These are phyloP conservation scores for Globisporangium perplexum DNA, from an alignment of 352 stramenopile species.

Conservation along the genomic window DNA sequence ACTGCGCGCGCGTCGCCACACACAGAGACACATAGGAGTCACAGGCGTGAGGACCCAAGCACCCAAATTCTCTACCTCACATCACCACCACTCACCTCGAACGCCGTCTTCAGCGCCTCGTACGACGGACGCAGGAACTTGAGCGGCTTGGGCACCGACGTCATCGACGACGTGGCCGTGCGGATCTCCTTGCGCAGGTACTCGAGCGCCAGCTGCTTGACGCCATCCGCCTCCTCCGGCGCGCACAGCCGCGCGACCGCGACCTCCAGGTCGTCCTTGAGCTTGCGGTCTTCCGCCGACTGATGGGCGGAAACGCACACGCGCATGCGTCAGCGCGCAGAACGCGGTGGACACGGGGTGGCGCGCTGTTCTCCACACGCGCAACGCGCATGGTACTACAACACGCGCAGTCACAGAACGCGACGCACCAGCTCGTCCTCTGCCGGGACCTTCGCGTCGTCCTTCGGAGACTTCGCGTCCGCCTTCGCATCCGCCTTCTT, in stretches of 20 bases:
- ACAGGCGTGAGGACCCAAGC: neutral
- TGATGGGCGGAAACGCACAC: constrained; percentile 11
- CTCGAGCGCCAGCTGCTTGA: constrained; percentile 91
- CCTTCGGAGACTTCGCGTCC: constrained; percentile 16
- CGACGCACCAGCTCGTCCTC: constrained; percentile 68
- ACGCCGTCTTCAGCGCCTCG: constrained; percentile 86
- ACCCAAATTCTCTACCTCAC: too few relatives aligned
- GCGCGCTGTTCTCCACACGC: neutral
- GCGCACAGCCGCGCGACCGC: constrained; percentile 82
- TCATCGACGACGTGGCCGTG: constrained; percentile 98
- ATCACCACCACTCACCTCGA: constrained; percentile 26
- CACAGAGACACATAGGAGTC: neutral
- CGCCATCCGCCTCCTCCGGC: constrained; percentile 41
- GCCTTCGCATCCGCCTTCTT: constrained; percentile 23
- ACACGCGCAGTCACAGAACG: neutral
- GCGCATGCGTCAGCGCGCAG: neutral
- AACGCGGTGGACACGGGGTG: too few relatives aligned
- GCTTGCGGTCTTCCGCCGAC: constrained; percentile 89
- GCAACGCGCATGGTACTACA: too few relatives aligned
- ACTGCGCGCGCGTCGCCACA: constrained; percentile 10
- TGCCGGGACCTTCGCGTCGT: constrained; percentile 19
- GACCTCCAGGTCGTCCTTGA: constrained; percentile 92
- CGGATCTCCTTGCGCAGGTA: constrained; percentile 96
- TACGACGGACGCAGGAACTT: constrained; percentile 99
- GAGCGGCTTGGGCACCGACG: constrained; percentile 98